Evolutionary conservation across 108 stramenopile genomes (phyloP).

Genomic region (Fragilariopsis cylindrus): DNA sequence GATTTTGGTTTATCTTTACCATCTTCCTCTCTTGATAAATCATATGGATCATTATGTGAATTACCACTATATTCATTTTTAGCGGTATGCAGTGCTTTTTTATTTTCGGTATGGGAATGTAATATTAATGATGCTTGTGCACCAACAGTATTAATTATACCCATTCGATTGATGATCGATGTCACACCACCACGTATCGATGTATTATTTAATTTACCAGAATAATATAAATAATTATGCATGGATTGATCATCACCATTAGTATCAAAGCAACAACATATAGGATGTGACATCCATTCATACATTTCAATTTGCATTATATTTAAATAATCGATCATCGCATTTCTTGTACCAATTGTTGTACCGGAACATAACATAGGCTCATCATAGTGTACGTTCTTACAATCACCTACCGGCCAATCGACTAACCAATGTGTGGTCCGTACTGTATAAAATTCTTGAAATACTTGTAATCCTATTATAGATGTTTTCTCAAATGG

Average conservation of each 20-base stretch:
- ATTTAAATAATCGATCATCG: slow-evolving; percentile 65
- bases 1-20: background rate
- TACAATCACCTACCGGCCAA: slow-evolving; percentile 44
- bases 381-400: slow-evolving; percentile 33
- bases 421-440: slow-evolving; percentile 70
- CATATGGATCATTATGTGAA: background rate
- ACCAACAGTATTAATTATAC: slow-evolving; percentile 42
- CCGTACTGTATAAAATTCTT: slow-evolving; percentile 53
- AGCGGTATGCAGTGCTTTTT: background rate
- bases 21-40: background rate
- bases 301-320: slow-evolving; percentile 71
- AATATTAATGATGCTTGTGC: slow-evolving; percentile 15
- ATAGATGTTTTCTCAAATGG: slow-evolving; percentile 64
- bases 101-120: background rate
- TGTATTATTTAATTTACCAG: slow-evolving; percentile 38
- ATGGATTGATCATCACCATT: slow-evolving; percentile 73
- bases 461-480: slow-evolving; percentile 57
- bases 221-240: slow-evolving; percentile 80
- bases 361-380: slow-evolving; percentile 76
- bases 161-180: slow-evolving; percentile 32
- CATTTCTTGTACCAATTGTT: slow-evolving; percentile 68
- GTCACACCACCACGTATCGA: slow-evolving; percentile 28
- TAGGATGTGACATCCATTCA: slow-evolving; percentile 48
- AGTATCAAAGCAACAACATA: slow-evolving; percentile 54
- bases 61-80: background rate